These are phyloP conservation scores for Sporothrix schenckii DNA, from an alignment of 2,329 filamentous ascomycete genomes.

Conservation along the genomic window DNA sequence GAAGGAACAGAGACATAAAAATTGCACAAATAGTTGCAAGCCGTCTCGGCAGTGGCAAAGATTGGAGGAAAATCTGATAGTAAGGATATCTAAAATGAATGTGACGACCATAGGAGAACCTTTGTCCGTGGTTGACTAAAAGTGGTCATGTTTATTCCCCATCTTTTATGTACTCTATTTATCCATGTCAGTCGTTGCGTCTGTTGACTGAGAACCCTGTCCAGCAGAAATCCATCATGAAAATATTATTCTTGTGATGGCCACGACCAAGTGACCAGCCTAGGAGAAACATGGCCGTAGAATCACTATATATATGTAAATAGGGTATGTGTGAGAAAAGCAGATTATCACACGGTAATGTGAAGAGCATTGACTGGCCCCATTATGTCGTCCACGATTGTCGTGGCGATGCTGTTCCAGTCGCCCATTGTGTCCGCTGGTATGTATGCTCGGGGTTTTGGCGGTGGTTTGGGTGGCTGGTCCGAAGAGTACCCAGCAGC, in stretches of 20 bases:
- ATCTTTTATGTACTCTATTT: neutral
- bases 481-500: neutral
- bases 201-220: slow-evolving; percentile 10
- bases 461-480: slow-evolving; percentile 13
- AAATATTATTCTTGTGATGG: neutral
- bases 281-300: neutral
- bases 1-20: neutral
- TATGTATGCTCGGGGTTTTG: neutral
- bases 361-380: neutral
- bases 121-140: neutral
- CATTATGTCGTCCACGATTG: slow-evolving; percentile 32
- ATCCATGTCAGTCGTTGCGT: neutral
- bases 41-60: slow-evolving; percentile 9
- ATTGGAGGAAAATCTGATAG: neutral
- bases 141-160: neutral
- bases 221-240: slow-evolving; percentile 8
- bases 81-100: slow-evolving; percentile 1
- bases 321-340: neutral
- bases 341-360: neutral
- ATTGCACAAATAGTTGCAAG: neutral
- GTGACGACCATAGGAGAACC: neutral
- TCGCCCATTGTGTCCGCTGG: slow-evolving; percentile 7
- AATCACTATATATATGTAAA: neutral
- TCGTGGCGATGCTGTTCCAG: slow-evolving; percentile 33
- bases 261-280: neutral